These are phyloP conservation scores for Candida pini DNA, from an alignment of 805 yeast genomes.

Conservation along the genomic window DNA sequence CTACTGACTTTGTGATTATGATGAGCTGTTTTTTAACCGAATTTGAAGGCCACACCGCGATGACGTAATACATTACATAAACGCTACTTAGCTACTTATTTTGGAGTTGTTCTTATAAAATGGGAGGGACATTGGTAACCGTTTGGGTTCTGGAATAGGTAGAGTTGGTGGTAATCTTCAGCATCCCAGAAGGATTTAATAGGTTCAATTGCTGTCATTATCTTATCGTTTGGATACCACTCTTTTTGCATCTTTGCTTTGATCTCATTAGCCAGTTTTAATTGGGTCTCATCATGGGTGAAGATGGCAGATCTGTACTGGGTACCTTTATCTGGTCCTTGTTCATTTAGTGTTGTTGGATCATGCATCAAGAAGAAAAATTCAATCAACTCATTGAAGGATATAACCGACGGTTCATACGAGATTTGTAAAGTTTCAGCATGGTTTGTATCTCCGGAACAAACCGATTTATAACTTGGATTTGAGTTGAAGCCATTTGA, in stretches of 20 bases:
- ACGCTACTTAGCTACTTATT: no score
- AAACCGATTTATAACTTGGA: constrained; percentile 69
- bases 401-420: constrained; percentile 64
- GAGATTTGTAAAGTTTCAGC: constrained; percentile 85
- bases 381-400: constrained; percentile 59
- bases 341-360: constrained; percentile 78
- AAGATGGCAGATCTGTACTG: constrained; percentile 87
- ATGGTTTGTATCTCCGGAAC: constrained; percentile 66
- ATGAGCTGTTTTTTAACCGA: no score
- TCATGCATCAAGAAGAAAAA: constrained; percentile 92
- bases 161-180: constrained; percentile 90
- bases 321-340: constrained; percentile 86
- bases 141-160: constrained; percentile 69
- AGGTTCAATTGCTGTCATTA: constrained; percentile 68
- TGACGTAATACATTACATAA: no score
- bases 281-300: constrained; percentile 51
- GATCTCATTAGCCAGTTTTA: constrained; percentile 31
- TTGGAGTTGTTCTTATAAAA: constrained; percentile 61
- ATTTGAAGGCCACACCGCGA: no score
- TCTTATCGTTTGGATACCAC: constrained; percentile 68
- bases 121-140: constrained; percentile 94
- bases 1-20: no score
- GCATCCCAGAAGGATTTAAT: constrained; percentile 79
- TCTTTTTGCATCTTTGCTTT: constrained; percentile 56
- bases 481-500: constrained; percentile 62